Conservation (phyloP, 257 asterid genomes). For the Solanum pimpinellifolium region DNA sequence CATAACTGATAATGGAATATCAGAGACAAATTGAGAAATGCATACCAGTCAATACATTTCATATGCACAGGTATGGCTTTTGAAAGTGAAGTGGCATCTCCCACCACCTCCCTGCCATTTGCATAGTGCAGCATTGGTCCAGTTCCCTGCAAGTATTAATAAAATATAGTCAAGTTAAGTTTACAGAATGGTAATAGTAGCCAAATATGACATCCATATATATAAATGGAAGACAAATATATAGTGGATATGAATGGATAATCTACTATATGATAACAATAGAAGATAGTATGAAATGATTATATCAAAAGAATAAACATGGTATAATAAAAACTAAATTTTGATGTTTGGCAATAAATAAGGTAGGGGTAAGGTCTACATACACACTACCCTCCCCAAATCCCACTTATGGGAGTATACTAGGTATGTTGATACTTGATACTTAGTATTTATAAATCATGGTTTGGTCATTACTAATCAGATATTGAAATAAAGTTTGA, state of each 20-base stretch:
- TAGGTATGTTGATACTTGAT: neutral
- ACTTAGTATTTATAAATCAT: neutral
- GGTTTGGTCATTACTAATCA: neutral
- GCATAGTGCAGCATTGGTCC: conserved; percentile 63
- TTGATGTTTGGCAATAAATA: neutral
- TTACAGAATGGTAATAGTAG: neutral
- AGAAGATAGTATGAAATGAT: neutral
- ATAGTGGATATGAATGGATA: neutral
- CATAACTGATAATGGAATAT: neutral
- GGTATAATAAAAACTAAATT: neutral
- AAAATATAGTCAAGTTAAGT: conserved; percentile 1
- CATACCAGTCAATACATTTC: conserved; percentile 86
- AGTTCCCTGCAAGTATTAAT: conserved; percentile 37
- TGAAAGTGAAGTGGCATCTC: conserved; percentile 11
- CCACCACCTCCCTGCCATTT: conserved; percentile 54
- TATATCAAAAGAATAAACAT: neutral
- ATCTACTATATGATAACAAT: neutral
- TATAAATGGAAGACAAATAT: neutral
- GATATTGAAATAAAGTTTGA: neutral
- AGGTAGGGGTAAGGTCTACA: neutral
- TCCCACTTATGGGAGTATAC: neutral
- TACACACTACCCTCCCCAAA: neutral
- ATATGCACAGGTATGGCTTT: conserved; percentile 51
- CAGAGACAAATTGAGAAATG: neutral
- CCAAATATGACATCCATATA: neutral